phyloP scores from a whole-genome alignment of 2,329 filamentous ascomycete species.

The Pseudocercospora macadamiae region DNA sequence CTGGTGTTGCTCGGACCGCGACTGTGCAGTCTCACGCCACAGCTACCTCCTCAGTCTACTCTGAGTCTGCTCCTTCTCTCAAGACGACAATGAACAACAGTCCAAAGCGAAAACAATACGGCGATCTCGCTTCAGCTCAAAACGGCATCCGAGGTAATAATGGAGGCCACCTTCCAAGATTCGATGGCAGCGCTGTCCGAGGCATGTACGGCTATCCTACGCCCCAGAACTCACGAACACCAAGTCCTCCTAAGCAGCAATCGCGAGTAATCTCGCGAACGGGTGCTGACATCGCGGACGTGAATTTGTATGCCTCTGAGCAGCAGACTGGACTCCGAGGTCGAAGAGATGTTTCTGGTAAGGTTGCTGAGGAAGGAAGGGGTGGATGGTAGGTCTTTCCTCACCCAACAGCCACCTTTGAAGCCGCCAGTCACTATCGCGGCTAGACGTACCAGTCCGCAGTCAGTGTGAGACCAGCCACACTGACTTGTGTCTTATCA shows the following conservation, averaged over 20 bases:
- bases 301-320: constrained; percentile 33
- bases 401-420: constrained; percentile 2
- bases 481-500: not conserved
- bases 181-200: constrained; percentile 9
- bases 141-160: constrained; percentile 38
- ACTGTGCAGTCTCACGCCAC: constrained; percentile 35
- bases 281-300: constrained; percentile 50
- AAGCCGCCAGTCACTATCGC: not conserved
- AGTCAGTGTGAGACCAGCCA: constrained; percentile 16
- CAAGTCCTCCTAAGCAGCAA: constrained; percentile 23
- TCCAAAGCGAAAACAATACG: constrained; percentile 51
- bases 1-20: constrained; percentile 35
- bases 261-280: constrained; percentile 50
- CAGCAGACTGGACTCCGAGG: constrained; percentile 37
- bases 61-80: constrained; percentile 36
- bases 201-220: constrained; percentile 20
- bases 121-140: constrained; percentile 50
- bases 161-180: constrained; percentile 21
- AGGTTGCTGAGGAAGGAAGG: constrained; percentile 71
- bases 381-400: constrained; percentile 36
- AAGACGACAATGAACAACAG: constrained; percentile 28
- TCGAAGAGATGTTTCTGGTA: constrained; percentile 70
- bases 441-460: constrained; percentile 18
- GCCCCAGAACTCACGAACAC: constrained; percentile 22
- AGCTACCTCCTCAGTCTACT: constrained; percentile 38